A percentile compares a stretch with the other conserved stretches of the same genome.
Conservation (phyloP, 331 rosid species). For the Quercus phellos region DNA sequence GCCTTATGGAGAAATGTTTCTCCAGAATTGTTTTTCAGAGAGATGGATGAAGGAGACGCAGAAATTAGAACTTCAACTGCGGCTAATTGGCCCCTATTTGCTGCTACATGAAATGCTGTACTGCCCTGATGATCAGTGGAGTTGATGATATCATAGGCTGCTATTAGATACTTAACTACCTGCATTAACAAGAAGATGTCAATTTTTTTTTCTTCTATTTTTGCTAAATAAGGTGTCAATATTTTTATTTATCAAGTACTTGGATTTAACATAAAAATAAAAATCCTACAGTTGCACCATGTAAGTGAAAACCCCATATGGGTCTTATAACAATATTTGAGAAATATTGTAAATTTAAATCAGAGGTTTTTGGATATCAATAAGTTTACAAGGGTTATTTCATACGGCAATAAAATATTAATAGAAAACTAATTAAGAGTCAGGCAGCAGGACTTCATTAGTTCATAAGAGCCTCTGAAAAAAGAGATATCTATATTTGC, state of each 20-base stretch:
- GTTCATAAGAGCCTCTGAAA: not conserved
- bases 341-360: not conserved
- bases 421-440: not conserved
- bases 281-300: not conserved
- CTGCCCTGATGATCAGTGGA: conserved; percentile 75
- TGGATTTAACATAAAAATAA: not conserved
- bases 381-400: not conserved
- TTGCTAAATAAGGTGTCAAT: not conserved
- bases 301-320: not conserved
- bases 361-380: not conserved
- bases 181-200: conserved; percentile 32
- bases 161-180: conserved; percentile 57
- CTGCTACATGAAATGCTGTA: conserved; percentile 86
- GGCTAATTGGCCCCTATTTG: conserved; percentile 71
- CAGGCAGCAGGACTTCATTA: not conserved
- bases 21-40: conserved; percentile 51
- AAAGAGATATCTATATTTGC: not conserved
- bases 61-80: conserved; percentile 71
- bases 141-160: conserved; percentile 55
- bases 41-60: conserved; percentile 48
- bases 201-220: not conserved
- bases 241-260: not conserved
- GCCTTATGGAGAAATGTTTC: conserved; percentile 92
- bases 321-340: not conserved
- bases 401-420: not conserved